A percentile compares a stretch with the other conserved stretches of the same genome.
phyloP scores from a whole-genome alignment of 345 rosid genomes.

The Melaleuca quinquenervia region DNA sequence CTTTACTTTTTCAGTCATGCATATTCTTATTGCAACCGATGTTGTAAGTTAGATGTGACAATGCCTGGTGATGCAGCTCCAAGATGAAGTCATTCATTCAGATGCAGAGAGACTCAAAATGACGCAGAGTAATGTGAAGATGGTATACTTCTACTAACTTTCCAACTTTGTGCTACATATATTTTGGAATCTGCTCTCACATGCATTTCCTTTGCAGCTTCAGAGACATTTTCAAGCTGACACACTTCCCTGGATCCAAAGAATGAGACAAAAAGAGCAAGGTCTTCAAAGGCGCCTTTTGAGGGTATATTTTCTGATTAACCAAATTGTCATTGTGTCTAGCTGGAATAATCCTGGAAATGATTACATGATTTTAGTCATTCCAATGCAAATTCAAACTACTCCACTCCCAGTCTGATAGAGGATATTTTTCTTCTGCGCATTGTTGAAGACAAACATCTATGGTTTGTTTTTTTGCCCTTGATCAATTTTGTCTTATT shows the following conservation, averaged over 20 bases:
- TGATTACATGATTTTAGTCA: neutral
- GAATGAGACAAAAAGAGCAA: constrained; percentile 89
- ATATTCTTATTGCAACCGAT: neutral
- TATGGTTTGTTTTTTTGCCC: neutral
- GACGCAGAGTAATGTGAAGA: constrained; percentile 87
- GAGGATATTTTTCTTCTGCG: neutral
- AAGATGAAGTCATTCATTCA: constrained; percentile 53
- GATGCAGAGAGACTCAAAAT: constrained; percentile 86
- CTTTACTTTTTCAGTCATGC: neutral
- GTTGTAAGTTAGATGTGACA: neutral
- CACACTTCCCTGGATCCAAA: constrained; percentile 79
- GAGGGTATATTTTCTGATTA: constrained; percentile 33
- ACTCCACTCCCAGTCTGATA: neutral
- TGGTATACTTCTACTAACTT: constrained; percentile 25
- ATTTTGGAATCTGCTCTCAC: neutral
- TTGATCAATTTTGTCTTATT: neutral
- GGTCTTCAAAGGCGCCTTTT: constrained; percentile 89
- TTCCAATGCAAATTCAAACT: neutral
- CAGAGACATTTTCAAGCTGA: constrained; percentile 98
- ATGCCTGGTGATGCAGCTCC: constrained; percentile 5
- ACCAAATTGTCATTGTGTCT: neutral
- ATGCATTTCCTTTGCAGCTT: constrained; percentile 38
- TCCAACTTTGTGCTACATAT: neutral
- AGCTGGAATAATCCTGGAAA: neutral
- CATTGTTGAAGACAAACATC: neutral